A percentile compares a stretch with the other conserved stretches of the same genome.
Evolutionary conservation across 768 basidiomycete species (phyloP).

Genomic region (Terana coerulea): DNA sequence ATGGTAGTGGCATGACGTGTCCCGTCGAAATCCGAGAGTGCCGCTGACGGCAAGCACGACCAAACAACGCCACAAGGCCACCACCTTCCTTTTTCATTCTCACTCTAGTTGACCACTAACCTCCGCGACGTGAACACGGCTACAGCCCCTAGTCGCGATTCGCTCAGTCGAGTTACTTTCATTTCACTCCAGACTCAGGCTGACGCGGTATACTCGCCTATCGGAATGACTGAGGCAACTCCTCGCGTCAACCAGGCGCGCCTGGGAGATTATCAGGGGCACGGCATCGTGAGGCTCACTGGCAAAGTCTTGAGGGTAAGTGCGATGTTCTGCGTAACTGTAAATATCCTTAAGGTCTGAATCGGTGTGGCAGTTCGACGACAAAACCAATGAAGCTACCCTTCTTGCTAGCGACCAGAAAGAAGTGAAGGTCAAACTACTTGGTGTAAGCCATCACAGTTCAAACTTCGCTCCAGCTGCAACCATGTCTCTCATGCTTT

Average conservation of each 20-base stretch:
- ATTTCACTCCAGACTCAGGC: background rate
- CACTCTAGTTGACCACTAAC: background rate
- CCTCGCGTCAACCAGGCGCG: slow-evolving; percentile 10
- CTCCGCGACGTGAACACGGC: background rate
- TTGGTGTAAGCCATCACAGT: background rate
- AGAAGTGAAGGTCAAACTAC: slow-evolving; percentile 3
- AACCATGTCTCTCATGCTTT: background rate
- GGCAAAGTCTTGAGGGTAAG: slow-evolving; percentile 7
- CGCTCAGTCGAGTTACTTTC: background rate
- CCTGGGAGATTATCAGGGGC: background rate
- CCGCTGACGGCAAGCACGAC: background rate
- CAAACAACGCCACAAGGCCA: slow-evolving; percentile 3
- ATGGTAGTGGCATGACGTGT: too few relatives aligned
- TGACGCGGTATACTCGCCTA: background rate
- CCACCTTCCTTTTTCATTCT: background rate
- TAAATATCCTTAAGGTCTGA: background rate
- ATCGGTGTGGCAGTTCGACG: background rate
- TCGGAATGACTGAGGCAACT: background rate
- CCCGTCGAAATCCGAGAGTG: too few relatives aligned
- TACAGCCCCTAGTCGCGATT: too few relatives aligned
- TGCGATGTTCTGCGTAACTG: background rate
- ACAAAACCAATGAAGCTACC: slow-evolving; percentile 1
- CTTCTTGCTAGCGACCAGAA: slow-evolving; percentile 3
- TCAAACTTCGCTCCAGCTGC: too few relatives aligned
- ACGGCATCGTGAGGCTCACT: background rate